Conservation (phyloP, 2,329 filamentous ascomycete genomes). For the Westerdykella aurantiaca region DNA sequence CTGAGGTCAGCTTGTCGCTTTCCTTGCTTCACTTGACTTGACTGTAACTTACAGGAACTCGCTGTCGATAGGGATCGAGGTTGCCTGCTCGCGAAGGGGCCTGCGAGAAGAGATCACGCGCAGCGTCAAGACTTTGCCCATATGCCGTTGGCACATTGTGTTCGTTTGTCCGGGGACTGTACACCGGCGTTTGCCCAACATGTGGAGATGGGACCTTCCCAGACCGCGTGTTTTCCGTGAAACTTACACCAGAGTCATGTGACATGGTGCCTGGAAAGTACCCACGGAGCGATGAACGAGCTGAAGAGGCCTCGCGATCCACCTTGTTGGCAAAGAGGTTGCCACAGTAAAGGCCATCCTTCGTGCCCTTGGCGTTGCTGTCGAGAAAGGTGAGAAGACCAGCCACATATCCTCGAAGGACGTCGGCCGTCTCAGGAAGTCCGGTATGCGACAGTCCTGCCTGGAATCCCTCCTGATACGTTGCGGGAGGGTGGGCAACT, state of each 20-base stretch:
- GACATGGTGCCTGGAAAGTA: constrained; percentile 18
- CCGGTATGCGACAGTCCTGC: constrained; percentile 33
- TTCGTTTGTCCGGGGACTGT: background rate
- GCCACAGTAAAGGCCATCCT: constrained; percentile 4
- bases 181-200: background rate
- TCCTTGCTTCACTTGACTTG: constrained; percentile 9
- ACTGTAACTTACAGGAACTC: constrained; percentile 4
- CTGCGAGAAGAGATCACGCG: background rate
- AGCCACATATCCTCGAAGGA: constrained; percentile 31
- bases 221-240: constrained; percentile 23
- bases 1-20: constrained; percentile 3
- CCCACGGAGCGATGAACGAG: constrained; percentile 22
- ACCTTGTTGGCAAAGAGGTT: constrained; percentile 5
- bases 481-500: constrained; percentile 21
- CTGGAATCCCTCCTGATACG: constrained; percentile 37
- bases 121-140: background rate
- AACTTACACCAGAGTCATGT: constrained; percentile 26
- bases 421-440: constrained; percentile 26
- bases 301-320: constrained; percentile 8
- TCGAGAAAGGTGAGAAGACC: constrained; percentile 29
- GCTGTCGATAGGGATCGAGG: too few relatives aligned
- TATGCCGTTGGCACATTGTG: background rate
- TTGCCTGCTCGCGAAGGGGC: too few relatives aligned
- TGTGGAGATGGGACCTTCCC: constrained; percentile 6
- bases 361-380: constrained; percentile 15